phyloP scores from a whole-genome alignment of 129 eudicot genomes.

The Gnaphalium uliginosum region DNA sequence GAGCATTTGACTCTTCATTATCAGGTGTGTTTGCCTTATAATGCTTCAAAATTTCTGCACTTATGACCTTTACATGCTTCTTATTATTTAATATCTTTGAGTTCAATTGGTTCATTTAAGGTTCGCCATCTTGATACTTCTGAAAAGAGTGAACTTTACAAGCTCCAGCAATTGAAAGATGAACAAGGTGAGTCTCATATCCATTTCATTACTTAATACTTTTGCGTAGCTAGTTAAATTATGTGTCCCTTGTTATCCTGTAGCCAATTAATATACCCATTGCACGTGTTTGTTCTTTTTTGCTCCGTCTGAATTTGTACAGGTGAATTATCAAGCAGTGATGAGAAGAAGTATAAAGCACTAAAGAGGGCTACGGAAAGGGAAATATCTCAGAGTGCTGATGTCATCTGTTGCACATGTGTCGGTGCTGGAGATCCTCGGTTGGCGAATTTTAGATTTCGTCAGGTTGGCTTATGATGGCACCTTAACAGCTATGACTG shows the following conservation, averaged over 20 bases:
- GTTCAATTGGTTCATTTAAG: conserved; percentile 26
- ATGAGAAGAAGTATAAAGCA: conserved; percentile 79
- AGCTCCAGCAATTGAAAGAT: conserved; percentile 90
- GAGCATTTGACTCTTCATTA: conserved; percentile 95
- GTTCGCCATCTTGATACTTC: conserved; percentile 96
- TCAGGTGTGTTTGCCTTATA: conserved; percentile 59
- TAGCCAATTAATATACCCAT: neutral
- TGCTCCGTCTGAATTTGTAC: neutral
- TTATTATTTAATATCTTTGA: conserved; percentile 18
- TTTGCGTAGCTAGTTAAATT: neutral
- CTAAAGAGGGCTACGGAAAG: conserved; percentile 79
- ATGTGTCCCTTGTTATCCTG: neutral
- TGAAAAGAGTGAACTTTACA: conserved; percentile 95
- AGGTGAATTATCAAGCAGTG: conserved; percentile 83
- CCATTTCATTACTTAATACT: neutral
- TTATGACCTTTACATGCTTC: neutral
- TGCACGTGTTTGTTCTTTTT: neutral
- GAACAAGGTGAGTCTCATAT: conserved; percentile 63
- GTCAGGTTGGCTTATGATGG: conserved; percentile 46
- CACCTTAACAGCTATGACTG: neutral
- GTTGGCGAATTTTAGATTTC: conserved; percentile 70
- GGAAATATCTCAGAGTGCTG: conserved; percentile 90
- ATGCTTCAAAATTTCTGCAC: neutral
- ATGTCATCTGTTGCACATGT: conserved; percentile 85
- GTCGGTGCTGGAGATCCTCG: conserved; percentile 94